These are phyloP conservation scores for Craterostigma plantagineum DNA, from an alignment of 257 asterid species.

Conservation along the genomic window DNA sequence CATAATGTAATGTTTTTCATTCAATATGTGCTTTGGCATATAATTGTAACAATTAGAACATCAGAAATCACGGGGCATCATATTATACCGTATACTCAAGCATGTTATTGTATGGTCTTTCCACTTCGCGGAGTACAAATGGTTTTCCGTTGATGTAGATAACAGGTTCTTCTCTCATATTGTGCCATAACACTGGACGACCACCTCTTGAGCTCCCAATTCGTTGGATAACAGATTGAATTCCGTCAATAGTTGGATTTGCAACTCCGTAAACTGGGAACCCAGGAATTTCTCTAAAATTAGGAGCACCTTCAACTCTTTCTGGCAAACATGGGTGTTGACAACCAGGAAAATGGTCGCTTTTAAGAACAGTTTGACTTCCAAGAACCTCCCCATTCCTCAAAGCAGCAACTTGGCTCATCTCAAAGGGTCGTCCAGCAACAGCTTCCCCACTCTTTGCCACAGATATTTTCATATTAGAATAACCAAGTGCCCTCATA, in stretches of 20 bases:
- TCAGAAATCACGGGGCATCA: constrained; percentile 11
- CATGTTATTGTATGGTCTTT: constrained; percentile 95
- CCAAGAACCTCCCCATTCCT: constrained; percentile 96
- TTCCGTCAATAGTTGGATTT: constrained; percentile 82
- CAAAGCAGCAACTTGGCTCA: constrained; percentile 87
- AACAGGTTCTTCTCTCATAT: constrained; percentile 99
- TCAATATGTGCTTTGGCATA: constrained; percentile 7
- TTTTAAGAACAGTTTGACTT: constrained; percentile 92
- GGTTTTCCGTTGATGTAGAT: constrained; percentile 93
- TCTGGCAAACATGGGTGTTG: constrained; percentile 76
- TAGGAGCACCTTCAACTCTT: constrained; percentile 95
- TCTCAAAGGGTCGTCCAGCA: constrained; percentile 60
- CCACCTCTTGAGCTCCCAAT: constrained; percentile 79
- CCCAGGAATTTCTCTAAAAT: constrained; percentile 86
- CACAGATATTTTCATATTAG: constrained; percentile 29
- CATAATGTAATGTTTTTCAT: no score
- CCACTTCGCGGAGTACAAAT: constrained; percentile 95
- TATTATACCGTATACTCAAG: constrained; percentile 85
- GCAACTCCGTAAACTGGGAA: constrained; percentile 98
- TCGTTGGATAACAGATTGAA: constrained; percentile 74
- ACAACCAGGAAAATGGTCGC: constrained; percentile 97
- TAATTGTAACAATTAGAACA: constrained; percentile 7
- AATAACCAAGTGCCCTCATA: constrained; percentile 91
- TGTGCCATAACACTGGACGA: constrained; percentile 88
- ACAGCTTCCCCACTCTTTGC: constrained; percentile 27